Evolutionary conservation across 2,329 filamentous ascomycete genomes (phyloP).

Genomic region (Fusarium solani-melongenae): DNA sequence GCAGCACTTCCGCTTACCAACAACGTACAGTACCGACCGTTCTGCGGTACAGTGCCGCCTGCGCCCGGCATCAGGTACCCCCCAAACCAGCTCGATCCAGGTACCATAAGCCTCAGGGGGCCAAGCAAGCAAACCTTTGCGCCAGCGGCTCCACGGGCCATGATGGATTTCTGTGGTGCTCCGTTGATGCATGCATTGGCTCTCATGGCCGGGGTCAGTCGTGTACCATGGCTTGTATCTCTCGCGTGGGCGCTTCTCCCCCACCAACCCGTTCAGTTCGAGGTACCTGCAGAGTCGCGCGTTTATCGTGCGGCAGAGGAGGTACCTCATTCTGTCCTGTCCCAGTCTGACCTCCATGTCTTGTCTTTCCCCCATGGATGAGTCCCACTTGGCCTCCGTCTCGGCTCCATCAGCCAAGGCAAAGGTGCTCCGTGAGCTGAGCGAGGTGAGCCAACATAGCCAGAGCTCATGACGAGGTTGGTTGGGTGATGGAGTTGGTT

Average conservation of each 20-base stretch:
- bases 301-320: conserved; percentile 20
- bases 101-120: conserved; percentile 35
- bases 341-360: conserved; percentile 23
- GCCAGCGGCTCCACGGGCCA: conserved; percentile 28
- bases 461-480: conserved; percentile 19
- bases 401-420: conserved; percentile 30
- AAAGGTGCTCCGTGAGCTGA: conserved; percentile 21
- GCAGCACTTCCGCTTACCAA: conserved; percentile 3
- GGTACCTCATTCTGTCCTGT: conserved; percentile 19
- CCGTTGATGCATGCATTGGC: conserved; percentile 4
- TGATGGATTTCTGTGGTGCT: conserved; percentile 5
- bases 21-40: conserved; percentile 1
- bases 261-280: conserved; percentile 23
- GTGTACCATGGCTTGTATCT: conserved; percentile 8
- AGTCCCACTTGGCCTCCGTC: conserved; percentile 29
- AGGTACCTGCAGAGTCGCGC: conserved; percentile 27
- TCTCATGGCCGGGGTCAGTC: conserved; percentile 2
- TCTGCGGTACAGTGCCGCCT: neutral
- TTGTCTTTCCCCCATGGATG: conserved; percentile 30
- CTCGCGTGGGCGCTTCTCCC: conserved; percentile 20
- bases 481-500: neutral
- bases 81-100: neutral
- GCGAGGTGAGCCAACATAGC: conserved; percentile 16
- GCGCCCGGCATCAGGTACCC: neutral
- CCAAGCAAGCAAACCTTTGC: conserved; percentile 26